Conservation (phyloP, 306 rosid species). For the Rubus idaeus region DNA sequence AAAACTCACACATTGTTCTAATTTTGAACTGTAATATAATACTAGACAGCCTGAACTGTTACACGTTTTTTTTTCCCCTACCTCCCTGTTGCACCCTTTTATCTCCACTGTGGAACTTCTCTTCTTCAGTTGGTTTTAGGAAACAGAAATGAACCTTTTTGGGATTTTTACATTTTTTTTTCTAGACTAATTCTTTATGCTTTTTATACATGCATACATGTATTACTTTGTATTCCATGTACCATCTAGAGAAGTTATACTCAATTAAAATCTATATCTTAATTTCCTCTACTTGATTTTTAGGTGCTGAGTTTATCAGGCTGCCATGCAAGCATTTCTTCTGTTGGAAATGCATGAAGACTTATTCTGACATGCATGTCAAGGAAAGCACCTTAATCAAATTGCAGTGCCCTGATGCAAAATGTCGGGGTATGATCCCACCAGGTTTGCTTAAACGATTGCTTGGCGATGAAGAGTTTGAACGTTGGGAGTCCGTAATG, state of each 20-base stretch:
- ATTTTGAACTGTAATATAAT: not conserved
- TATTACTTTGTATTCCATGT: slow-evolving; percentile 10
- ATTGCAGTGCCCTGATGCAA: slow-evolving; percentile 69
- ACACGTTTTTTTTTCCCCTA: not conserved
- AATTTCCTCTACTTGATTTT: not conserved
- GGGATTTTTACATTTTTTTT: not conserved
- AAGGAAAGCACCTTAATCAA: slow-evolving; percentile 78
- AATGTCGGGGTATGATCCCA: slow-evolving; percentile 69
- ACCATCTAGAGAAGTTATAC: slow-evolving; percentile 11
- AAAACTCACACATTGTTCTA: not conserved
- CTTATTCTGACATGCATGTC: slow-evolving; percentile 66
- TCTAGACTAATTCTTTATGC: not conserved
- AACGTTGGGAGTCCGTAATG: slow-evolving; percentile 80
- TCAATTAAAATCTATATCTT: slow-evolving; percentile 15
- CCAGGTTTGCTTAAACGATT: slow-evolving; percentile 67
- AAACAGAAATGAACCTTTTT: not conserved
- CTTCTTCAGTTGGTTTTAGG: not conserved
- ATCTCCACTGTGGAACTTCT: not conserved
- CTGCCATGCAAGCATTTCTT: slow-evolving; percentile 83
- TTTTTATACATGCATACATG: not conserved
- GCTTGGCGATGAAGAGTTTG: slow-evolving; percentile 62
- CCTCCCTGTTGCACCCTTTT: not conserved
- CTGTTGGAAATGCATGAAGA: slow-evolving; percentile 83
- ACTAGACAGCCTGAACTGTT: not conserved
- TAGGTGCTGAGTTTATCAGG: slow-evolving; percentile 66